Conservation (phyloP, 225 moss, liverwort and hornwort genomes). For the Pleurozium schreberi region DNA sequence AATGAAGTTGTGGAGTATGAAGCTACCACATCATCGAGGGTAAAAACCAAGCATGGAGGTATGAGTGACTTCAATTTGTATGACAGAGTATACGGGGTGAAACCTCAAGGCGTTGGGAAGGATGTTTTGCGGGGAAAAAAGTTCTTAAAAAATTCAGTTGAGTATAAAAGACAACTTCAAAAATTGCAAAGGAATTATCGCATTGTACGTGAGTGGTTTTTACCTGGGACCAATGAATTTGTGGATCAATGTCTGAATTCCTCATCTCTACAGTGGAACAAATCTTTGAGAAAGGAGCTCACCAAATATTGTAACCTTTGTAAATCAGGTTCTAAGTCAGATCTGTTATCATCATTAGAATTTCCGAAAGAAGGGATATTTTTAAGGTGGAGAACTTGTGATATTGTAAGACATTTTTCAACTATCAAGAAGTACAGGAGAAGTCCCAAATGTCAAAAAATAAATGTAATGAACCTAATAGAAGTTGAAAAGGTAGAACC, state of each 20-base stretch:
- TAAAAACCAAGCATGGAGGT: too few relatives aligned
- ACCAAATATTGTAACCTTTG: background rate
- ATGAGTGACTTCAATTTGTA: background rate
- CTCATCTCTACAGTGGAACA: background rate
- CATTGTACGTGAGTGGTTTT: background rate
- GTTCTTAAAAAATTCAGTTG: background rate
- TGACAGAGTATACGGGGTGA: background rate
- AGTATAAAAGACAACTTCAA: background rate
- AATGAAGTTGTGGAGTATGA: background rate
- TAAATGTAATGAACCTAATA: background rate
- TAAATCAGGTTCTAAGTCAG: background rate
- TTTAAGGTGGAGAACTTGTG: background rate
- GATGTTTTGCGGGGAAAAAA: background rate
- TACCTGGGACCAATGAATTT: background rate
- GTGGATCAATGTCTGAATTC: background rate
- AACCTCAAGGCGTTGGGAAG: background rate
- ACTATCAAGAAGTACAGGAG: background rate
- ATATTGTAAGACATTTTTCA: background rate
- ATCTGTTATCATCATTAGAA: too few relatives aligned
- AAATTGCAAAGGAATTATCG: background rate
- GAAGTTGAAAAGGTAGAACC: background rate
- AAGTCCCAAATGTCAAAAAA: background rate
- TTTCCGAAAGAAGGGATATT: background rate
- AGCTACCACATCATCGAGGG: background rate
- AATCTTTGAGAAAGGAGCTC: background rate